phyloP scores from a whole-genome alignment of 1,284 basidiomycete species.

The Ganoderma lucidum region DNA sequence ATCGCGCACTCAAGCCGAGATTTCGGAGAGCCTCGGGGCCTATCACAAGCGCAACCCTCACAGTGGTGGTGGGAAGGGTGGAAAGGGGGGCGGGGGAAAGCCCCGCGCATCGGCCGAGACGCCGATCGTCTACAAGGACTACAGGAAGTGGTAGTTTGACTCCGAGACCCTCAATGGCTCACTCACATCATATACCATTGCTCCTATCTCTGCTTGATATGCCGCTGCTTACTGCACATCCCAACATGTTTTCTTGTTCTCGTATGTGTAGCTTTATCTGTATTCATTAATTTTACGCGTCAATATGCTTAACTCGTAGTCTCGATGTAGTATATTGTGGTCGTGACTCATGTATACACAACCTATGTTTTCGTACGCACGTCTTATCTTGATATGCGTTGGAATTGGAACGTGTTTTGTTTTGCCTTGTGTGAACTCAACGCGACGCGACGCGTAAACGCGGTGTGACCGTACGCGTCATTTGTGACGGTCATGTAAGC shows the following conservation, averaged over 20 bases:
- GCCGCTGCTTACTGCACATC: background rate
- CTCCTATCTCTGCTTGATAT: background rate
- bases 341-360: background rate
- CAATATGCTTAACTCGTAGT: background rate
- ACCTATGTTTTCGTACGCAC: background rate
- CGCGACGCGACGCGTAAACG: constrained; percentile 7
- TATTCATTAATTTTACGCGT: background rate
- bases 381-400: background rate
- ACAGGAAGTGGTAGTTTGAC: constrained; percentile 35
- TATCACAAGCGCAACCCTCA: constrained; percentile 19
- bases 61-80: constrained; percentile 11
- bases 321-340: background rate
- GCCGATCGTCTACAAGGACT: constrained; percentile 34
- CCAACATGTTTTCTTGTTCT: background rate
- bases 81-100: constrained; percentile 8
- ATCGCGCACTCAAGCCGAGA: constrained; percentile 32
- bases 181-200: background rate
- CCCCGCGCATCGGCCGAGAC: constrained; percentile 16
- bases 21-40: constrained; percentile 24
- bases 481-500: constrained; percentile 4
- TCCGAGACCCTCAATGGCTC: background rate
- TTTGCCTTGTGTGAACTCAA: background rate
- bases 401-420: no score
- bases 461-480: constrained; percentile 28
- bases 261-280: background rate